phyloP scores from a whole-genome alignment of 495 filamentous ascomycete species.

The Pseudevernia furfuracea region DNA sequence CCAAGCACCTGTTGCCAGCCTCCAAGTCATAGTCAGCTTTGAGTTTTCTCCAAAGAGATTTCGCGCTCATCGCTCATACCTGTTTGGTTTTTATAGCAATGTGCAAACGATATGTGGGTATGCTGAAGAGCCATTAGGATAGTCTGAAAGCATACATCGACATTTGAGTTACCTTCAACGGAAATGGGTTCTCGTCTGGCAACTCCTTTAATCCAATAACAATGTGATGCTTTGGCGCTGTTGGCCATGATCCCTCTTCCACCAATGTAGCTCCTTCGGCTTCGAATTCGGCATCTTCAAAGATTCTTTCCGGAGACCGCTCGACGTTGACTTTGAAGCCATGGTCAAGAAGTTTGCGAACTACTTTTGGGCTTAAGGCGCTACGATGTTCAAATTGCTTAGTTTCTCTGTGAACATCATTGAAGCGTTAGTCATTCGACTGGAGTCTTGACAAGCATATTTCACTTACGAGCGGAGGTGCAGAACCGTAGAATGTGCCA shows the following conservation, averaged over 20 bases:
- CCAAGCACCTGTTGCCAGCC: constrained; percentile 65
- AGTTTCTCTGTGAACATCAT: no score
- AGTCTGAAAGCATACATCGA: not conserved
- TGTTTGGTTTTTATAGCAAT: constrained; percentile 50
- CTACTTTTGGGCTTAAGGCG: constrained; percentile 55
- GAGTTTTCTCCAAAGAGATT: constrained; percentile 49
- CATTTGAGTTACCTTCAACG: constrained; percentile 47
- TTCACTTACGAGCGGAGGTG: no score
- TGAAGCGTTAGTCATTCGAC: no score
- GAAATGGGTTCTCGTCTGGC: constrained; percentile 61
- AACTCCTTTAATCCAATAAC: constrained; percentile 89
- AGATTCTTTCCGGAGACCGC: constrained; percentile 72
- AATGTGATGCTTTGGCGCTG: constrained; percentile 68
- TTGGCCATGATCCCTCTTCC: constrained; percentile 70
- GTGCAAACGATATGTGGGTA: constrained; percentile 55
- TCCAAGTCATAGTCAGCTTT: constrained; percentile 86
- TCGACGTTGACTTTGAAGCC: constrained; percentile 83
- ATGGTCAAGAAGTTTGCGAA: constrained; percentile 70
- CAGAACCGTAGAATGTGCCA: no score
- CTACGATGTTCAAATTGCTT: constrained; percentile 23
- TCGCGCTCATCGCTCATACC: not conserved
- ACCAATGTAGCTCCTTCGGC: constrained; percentile 66
- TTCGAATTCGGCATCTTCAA: constrained; percentile 57
- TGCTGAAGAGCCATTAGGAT: constrained; percentile 35
- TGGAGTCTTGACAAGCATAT: no score